Evolutionary conservation across 768 basidiomycete genomes (phyloP), one percentile per base, ranked within the genome.

Genomic region (Pleurotus citrinopileatus): DNA sequence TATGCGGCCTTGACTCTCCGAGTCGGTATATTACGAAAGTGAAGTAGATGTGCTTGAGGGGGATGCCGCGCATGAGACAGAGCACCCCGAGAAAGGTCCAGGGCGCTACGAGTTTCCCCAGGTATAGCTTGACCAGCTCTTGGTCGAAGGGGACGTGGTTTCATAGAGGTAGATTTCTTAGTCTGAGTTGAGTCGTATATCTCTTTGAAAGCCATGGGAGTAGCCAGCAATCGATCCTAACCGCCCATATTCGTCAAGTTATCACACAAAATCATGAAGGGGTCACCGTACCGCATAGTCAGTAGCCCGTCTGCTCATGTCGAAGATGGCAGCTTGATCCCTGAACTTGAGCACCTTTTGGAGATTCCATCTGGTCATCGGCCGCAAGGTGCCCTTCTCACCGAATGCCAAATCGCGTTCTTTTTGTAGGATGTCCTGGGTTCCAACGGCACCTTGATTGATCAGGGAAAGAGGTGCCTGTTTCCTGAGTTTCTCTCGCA

Each of bases 281-380:
- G 20, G 44, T n/a, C 51, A 32, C 23, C 87, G 61, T 62, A 91
- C 91, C 57, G 86, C 79, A 66, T 92, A 84, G 40, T 78, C 74
- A 25, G 74, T 72, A 4, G 83, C 86, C 63, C 85, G 87, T 57
- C 70, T 64, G 52, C 75, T 74, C 22, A 93, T 63, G 20, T 79
- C 72, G 8, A 62, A 54, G 7, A 78, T 60, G 22, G 82, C 83
- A 54, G 71, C 70, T 25, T 63, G 58, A 15, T 73, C 69, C 50
- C 86, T 75, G 65, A 78, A 93, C 50, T 73, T 82, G 19, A 93
- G 69, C 3, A 86, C 75, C 67, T 91, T 91, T 60, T 86, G 81
- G 34, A 93, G 68, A 66, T 90, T 91, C 78, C 82, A 84, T 54
- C 86, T 75, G 20, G 91, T 93, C 65, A 76, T 76, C 37, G 81